phyloP scores from a whole-genome alignment of 1,284 basidiomycete genomes.

The Ustilago xerochloae region DNA sequence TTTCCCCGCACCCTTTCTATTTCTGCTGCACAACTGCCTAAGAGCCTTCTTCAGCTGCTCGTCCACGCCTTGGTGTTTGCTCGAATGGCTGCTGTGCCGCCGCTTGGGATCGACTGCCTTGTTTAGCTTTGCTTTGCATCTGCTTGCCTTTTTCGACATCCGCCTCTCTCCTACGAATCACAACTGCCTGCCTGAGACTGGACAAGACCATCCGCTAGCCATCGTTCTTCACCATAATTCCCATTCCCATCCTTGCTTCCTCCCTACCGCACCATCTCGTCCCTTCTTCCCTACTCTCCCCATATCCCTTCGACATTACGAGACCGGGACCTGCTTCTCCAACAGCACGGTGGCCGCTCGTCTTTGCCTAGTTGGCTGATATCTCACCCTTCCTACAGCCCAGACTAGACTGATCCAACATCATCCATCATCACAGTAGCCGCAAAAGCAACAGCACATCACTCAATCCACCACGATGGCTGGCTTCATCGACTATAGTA shows the following conservation, averaged over 20 bases:
- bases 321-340: slow-evolving; percentile 25
- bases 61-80: background rate
- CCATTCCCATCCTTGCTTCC: background rate
- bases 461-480: slow-evolving; percentile 8
- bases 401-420: background rate
- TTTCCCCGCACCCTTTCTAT: background rate
- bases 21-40: too few relatives aligned
- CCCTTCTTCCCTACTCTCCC: background rate
- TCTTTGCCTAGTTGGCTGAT: background rate
- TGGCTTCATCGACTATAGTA: slow-evolving; percentile 56
- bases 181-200: background rate
- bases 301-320: background rate
- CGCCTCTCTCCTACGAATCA: too few relatives aligned
- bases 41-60: background rate
- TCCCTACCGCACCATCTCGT: background rate
- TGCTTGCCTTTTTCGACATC: too few relatives aligned
- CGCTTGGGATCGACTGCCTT: background rate
- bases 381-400: background rate
- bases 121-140: too few relatives aligned
- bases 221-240: background rate
- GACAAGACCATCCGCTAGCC: background rate
- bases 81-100: too few relatives aligned
- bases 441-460: background rate
- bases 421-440: background rate
- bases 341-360: slow-evolving; percentile 20